These are phyloP conservation scores for Delitschia confertaspora DNA, from an alignment of 495 filamentous ascomycete species.

Conservation along the genomic window DNA sequence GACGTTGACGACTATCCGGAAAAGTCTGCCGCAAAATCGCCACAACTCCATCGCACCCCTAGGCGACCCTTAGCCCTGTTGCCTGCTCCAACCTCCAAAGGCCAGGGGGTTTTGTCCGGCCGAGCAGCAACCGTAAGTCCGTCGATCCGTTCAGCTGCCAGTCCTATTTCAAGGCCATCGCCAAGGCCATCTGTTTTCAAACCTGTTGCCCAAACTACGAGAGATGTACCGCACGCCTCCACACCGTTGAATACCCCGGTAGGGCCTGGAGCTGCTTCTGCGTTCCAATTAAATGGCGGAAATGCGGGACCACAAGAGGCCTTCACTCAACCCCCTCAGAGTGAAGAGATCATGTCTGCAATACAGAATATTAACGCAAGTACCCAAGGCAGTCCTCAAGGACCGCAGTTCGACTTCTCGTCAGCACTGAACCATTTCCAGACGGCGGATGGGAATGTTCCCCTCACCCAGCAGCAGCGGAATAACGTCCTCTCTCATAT, in stretches of 20 bases:
- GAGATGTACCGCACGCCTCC: background rate
- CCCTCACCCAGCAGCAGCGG: conserved; percentile 67
- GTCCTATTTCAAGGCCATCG: conserved; percentile 16
- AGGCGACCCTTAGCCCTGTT: conserved; percentile 32
- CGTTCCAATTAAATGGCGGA: conserved; percentile 23
- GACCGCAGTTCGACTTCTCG: conserved; percentile 54
- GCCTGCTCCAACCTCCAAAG: conserved; percentile 26
- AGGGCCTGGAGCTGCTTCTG: conserved; percentile 3
- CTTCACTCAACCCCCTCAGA: conserved; percentile 23
- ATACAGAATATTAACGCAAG: conserved; percentile 43
- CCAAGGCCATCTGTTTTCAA: conserved; percentile 20
- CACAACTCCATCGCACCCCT: conserved; percentile 23
- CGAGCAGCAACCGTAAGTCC: conserved; percentile 20
- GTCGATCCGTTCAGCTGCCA: conserved; percentile 21
- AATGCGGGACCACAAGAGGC: conserved; percentile 25
- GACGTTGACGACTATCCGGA: conserved; percentile 33
- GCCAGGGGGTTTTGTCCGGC: conserved; percentile 4
- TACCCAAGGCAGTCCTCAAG: conserved; percentile 36
- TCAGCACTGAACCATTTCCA: conserved; percentile 65
- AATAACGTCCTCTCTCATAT: conserved; percentile 74
- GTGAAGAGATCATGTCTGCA: conserved; percentile 70
- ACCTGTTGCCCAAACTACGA: background rate
- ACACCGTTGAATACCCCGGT: conserved; percentile 1
- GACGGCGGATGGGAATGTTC: conserved; percentile 52
- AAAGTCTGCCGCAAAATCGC: conserved; percentile 15